Conservation (phyloP, 495 filamentous ascomycete species). For the Penicillium angulare region DNA sequence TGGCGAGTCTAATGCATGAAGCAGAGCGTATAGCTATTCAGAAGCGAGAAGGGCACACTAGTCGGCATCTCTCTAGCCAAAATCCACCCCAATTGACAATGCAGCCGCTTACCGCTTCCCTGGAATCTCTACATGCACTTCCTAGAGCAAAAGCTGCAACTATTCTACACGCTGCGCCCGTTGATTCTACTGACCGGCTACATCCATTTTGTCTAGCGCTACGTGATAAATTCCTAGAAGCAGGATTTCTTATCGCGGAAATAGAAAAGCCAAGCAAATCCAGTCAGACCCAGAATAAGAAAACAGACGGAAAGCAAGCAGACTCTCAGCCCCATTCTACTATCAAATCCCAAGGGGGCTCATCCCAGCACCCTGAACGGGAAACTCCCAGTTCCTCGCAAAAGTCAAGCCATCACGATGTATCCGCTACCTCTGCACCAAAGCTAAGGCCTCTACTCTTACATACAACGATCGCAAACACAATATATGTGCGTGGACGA, state of each 20-base stretch:
- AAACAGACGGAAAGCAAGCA: background rate
- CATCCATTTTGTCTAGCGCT: slow-evolving; percentile 63
- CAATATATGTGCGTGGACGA: slow-evolving; percentile 63
- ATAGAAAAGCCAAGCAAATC: slow-evolving; percentile 4
- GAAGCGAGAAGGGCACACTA: background rate
- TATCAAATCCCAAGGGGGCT: too few species aligned
- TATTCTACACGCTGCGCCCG: slow-evolving; percentile 54
- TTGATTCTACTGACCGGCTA: slow-evolving; percentile 56
- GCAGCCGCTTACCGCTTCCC: slow-evolving; percentile 28
- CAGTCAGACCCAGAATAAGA: background rate
- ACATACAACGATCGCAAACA: slow-evolving; percentile 87
- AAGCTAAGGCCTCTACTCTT: slow-evolving; percentile 63
- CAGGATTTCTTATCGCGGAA: slow-evolving; percentile 61
- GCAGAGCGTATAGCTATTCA: slow-evolving; percentile 14
- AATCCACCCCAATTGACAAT: background rate
- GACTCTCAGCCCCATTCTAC: too few species aligned
- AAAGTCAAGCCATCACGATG: slow-evolving; percentile 4
- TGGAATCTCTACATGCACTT: slow-evolving; percentile 38
- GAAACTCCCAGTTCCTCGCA: background rate
- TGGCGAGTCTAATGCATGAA: slow-evolving; percentile 47
- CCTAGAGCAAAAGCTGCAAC: slow-evolving; percentile 39
- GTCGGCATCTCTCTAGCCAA: background rate
- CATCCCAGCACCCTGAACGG: background rate
- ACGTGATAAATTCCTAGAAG: slow-evolving; percentile 57
- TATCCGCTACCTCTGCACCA: slow-evolving; percentile 14